Base-by-base conservation (phyloP, 1,139 yeast genomes). In the Spencermartinsiella ligniputridi region DNA sequence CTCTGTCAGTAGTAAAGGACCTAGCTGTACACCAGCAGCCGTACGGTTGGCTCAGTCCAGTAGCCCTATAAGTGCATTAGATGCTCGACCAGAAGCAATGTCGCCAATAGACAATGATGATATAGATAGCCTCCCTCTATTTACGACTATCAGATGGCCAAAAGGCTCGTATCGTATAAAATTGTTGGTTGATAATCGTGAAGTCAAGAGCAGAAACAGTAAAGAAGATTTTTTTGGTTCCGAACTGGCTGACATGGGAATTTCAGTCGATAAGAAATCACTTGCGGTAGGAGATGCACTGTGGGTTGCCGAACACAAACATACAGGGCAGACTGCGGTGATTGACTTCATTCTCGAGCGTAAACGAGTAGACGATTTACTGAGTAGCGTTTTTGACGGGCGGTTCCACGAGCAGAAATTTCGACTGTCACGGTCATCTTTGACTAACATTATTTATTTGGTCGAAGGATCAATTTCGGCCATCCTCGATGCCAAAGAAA, bases 311-410 rank as follows among this genome's bases (percentile, higher is more conserved):
- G 74, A 74, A 48, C 76, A 89, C 57, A 74, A 68, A 42, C 56
- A 50, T 0, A 77, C 86, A 0, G 73, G 76, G 1, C 74, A 75
- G 46, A 82, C 81, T 46, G 89, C 82, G 2, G 82, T 87, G 0
- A 64, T 94, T 17, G 87, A 90, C 58, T 81, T 78, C 51, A 83
- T 92, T 21, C 75, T 94, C 45, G 99, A 94, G 64, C 73, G 99
- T 34, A 94, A 94, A 63, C 69, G 96, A 47, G 65, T 89, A 37
- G 96, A 87, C 60, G 99, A 94, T 69, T 74, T 94, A 56, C 83
- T 85, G 0, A 61, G 73, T 39, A 86, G 96, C 42, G 89, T 94
- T 37, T 75, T 76, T 50, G 98, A 92, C 64, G 96, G 96, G 2
- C 70, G 99, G 42, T 90, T 66, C 45, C 56, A 52, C 15, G 98